Evolutionary conservation across 2,329 filamentous ascomycete species (phyloP).

Genomic region (Sclerotinia glacialis): DNA sequence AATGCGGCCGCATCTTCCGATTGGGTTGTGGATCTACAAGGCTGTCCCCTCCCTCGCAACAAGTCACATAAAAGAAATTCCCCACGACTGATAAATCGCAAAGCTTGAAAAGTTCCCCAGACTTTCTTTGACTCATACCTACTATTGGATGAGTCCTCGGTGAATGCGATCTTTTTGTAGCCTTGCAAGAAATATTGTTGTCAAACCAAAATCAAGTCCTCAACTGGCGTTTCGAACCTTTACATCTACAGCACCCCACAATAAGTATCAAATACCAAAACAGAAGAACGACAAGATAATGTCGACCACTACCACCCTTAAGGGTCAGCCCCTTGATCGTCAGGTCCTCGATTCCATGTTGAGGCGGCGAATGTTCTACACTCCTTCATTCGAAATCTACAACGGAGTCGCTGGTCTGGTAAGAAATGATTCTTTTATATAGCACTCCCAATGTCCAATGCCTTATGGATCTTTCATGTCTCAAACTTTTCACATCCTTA

Average conservation of each 20-base stretch:
- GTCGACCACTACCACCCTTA: slow-evolving; percentile 71
- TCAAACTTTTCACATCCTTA: too few species aligned
- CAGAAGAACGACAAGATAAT: slow-evolving; percentile 42
- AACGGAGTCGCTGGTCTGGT: slow-evolving; percentile 78
- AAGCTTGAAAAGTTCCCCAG: slow-evolving; percentile 20
- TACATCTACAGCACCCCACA: slow-evolving; percentile 39
- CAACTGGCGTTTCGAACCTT: slow-evolving; percentile 41
- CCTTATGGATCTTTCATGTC: not conserved
- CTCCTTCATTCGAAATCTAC: slow-evolving; percentile 94
- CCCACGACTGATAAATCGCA: slow-evolving; percentile 11
- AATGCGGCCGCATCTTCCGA: slow-evolving; percentile 18
- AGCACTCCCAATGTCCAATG: not conserved
- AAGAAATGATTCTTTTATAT: slow-evolving; percentile 43
- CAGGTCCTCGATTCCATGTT: slow-evolving; percentile 79
- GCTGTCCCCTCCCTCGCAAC: slow-evolving; percentile 14
- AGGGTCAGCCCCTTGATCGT: slow-evolving; percentile 86
- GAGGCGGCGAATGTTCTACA: slow-evolving; percentile 88
- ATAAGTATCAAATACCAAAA: slow-evolving; percentile 38
- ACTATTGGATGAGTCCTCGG: slow-evolving; percentile 32
- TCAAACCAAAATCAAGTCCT: slow-evolving; percentile 24
- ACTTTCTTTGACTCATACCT: slow-evolving; percentile 28
- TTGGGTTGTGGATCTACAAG: slow-evolving; percentile 9
- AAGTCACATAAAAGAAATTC: slow-evolving; percentile 23
- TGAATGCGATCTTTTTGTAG: slow-evolving; percentile 44
- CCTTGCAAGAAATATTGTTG: slow-evolving; percentile 40